Evolutionary conservation across 179 eudicot genomes (phyloP), one percentile per base, ranked within the genome.

Genomic region (Gypsophila paniculata): DNA sequence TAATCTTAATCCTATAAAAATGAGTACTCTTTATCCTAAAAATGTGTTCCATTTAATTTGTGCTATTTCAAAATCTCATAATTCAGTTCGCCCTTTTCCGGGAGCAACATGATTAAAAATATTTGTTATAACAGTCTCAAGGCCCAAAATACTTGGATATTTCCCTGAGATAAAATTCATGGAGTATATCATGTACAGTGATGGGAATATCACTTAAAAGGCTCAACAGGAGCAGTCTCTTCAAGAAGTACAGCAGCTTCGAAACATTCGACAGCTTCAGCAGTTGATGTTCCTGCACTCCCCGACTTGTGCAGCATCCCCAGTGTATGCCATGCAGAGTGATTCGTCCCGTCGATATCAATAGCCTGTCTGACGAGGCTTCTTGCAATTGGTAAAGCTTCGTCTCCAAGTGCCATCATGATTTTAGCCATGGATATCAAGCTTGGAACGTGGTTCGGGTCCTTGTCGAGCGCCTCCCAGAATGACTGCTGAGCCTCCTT

Each of bases 151-250:
- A 59, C 60, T 61, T 51, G 69, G 59, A 58, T 18, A 17, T 49
- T 68, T 58, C 59, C 36, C 18, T 9, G 57, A 75, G 69, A 75
- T 19, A 13, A 58, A 42, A 14, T 51, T n/a, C 48, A 49, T 7
- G 26, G 19, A 61, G 32, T 51, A 4, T 71, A 4, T 71, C 69
- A 72, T 74, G 74, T 74, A 75, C 75, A 75, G 34, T 42, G 25
- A 58, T 44, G 60, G 71, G 72, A 38, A 36, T 3, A 34, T 88
- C 80, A 91, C 79, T 86, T 88, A 75, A 91, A 91, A 75, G 97
- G 88, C 78, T 94, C 97, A 59, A 91, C 77, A 7, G 99, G 96
- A 60, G 82, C 82, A n/a, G 97, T 89, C 52, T 88, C 90, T 74
- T 85, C 79, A 25, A 94, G 92, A 69, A 80, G 19, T 8, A 70